Percentiles rank a stretch among this genome's conserved stretches.
Conservation (phyloP, 768 basidiomycete genomes). For the Hygrophorus russula region DNA sequence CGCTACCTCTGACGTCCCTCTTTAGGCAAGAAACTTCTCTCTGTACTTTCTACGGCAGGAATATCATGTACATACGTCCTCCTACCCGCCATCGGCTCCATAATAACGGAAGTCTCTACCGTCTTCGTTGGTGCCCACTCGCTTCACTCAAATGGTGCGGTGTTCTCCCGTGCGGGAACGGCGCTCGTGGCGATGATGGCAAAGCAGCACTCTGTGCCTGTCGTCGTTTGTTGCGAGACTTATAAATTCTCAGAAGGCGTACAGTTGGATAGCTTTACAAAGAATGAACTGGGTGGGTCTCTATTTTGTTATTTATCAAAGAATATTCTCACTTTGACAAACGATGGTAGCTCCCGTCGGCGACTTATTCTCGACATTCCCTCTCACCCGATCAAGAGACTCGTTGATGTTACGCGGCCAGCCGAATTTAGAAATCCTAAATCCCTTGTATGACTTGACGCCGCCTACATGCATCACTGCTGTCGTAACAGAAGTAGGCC, state of each 20-base stretch:
- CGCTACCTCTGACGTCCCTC: background rate
- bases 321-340: background rate
- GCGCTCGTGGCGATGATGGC: constrained; percentile 97
- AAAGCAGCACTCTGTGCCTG: constrained; percentile 78
- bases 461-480: constrained; percentile 88
- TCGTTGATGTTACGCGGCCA: constrained; percentile 12
- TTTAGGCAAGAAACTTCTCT: constrained; percentile 69
- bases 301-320: background rate
- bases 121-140: constrained; percentile 92
- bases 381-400: constrained; percentile 12
- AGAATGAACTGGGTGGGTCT: constrained; percentile 79
- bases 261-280: constrained; percentile 87
- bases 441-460: constrained; percentile 90
- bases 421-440: constrained; percentile 64
- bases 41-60: constrained; percentile 29
- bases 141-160: constrained; percentile 87
- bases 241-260: constrained; percentile 96
- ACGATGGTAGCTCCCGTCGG: constrained; percentile 13
- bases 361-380: constrained; percentile 24
- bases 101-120: constrained; percentile 73
- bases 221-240: constrained; percentile 95
- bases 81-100: constrained; percentile 72
- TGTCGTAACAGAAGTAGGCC: constrained; percentile 93
- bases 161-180: constrained; percentile 90
- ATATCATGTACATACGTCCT: constrained; percentile 89